Base-by-base conservation (phyloP, 768 basidiomycete genomes). In the Postia placenta region DNA sequence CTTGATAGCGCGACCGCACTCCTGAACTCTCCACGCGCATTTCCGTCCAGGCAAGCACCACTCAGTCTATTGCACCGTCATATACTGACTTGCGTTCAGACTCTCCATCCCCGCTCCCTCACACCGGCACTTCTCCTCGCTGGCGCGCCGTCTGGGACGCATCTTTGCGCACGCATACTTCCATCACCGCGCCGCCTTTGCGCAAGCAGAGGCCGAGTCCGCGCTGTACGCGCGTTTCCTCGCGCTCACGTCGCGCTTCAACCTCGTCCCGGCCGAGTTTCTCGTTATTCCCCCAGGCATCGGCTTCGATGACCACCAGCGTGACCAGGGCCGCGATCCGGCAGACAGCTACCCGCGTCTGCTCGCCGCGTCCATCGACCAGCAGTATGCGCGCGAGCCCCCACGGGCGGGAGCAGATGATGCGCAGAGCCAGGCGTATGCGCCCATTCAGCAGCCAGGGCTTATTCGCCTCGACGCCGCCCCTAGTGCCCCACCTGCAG, bases 91-190 rank as follows among this genome's bases (percentile, higher is more conserved):
- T n/a, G n/a, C n/a, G n/a, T n/a, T n/a, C 59, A 93, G 92, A 22
- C 74, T 97, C 2, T 83, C 83, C 47, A 90, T 97, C 45, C 89
- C 89, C 1, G 70, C 71, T 37, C 76, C 85, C 2, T 95, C 92
- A 0, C 77, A 84, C 53, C 79, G 87, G n/a, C 92, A 92, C 66
- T 96, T 94, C 65, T 76, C 85, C 42, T 91, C 89, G 14, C 83
- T 95, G 20, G 90, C 91, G 17, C 81, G 95, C 0, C 83, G 95
- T 12, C 81, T 98, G 1, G 92, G 92, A 1, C 83, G 95, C 30
- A 93, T 97, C 54, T 97, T 99, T 62, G 90, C 91, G 0, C 95
- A 99, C 66, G 92, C 93, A 1, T 97, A 92, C 72, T 94, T 86
- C 69, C 91, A 92, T 64, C 92, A 95, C 66, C 85, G 90, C 54